A percentile compares a stretch with the other conserved stretches of the same genome.
These are phyloP conservation scores for Dentipellis sp. DNA, from an alignment of 768 basidiomycete species.

Conservation along the genomic window DNA sequence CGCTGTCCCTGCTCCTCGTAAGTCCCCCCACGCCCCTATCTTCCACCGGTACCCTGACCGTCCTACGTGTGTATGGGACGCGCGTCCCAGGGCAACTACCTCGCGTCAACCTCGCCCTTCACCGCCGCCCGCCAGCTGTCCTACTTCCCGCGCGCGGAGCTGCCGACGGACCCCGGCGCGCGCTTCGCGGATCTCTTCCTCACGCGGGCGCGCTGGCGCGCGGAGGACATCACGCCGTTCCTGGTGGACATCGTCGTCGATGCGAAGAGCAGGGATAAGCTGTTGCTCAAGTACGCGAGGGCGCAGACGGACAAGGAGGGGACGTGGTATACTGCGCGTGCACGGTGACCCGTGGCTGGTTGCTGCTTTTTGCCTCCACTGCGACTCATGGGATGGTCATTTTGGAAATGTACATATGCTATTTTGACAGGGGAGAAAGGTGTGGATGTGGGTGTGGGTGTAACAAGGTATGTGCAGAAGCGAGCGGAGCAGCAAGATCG, in stretches of 20 bases:
- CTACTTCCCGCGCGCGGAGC: conserved; percentile 68
- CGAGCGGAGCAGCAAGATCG: no score
- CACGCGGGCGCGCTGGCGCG: conserved; percentile 65
- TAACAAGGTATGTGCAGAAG: no score
- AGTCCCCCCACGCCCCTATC: conserved; percentile 15
- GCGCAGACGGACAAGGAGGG: conserved; percentile 61
- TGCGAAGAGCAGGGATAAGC: conserved; percentile 77
- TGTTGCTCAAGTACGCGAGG: conserved; percentile 80
- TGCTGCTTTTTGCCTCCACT: no score
- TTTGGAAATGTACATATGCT: not conserved
- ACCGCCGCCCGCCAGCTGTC: conserved; percentile 33
- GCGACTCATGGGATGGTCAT: no score
- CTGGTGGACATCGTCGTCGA: conserved; percentile 76
- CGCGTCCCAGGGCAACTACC: conserved; percentile 61
- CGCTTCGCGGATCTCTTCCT: conserved; percentile 89
- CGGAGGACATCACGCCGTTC: conserved; percentile 76
- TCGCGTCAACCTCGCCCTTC: conserved; percentile 32
- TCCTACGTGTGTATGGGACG: not conserved
- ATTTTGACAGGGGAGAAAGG: no score
- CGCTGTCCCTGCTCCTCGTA: conserved; percentile 63
- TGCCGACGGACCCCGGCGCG: conserved; percentile 69
- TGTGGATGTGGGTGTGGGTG: no score
- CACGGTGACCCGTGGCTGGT: no score
- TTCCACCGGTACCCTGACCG: not conserved
- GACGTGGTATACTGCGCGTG: conserved; percentile 66